These are phyloP conservation scores for Trichoderma gamsii DNA, from an alignment of 495 filamentous ascomycete genomes.

Conservation along the genomic window DNA sequence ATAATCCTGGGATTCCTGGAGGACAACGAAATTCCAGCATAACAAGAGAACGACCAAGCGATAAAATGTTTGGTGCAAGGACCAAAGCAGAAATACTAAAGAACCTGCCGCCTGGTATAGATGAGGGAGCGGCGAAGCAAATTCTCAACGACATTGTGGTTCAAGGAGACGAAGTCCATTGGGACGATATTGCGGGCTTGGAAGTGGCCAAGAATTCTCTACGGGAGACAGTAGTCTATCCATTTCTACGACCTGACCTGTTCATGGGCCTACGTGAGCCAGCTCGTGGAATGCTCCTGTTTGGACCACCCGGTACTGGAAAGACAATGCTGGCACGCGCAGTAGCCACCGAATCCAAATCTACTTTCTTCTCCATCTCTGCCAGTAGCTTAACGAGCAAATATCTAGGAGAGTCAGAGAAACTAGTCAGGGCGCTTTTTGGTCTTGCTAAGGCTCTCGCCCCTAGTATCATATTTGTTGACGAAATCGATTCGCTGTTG, in stretches of 20 bases:
- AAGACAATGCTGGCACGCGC: conserved; percentile 98
- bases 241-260: conserved; percentile 90
- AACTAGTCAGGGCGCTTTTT: conserved; percentile 91
- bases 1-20: background rate
- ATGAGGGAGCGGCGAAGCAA: conserved; percentile 74
- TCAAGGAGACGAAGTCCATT: conserved; percentile 89
- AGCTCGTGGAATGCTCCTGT: conserved; percentile 90
- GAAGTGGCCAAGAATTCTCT: conserved; percentile 86
- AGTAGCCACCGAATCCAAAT: conserved; percentile 89
- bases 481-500: conserved; percentile 94
- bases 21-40: background rate
- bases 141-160: conserved; percentile 96
- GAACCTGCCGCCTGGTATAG: conserved; percentile 71
- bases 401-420: conserved; percentile 94
- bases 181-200: conserved; percentile 89
- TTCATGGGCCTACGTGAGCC: conserved; percentile 95
- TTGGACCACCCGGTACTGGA: conserved; percentile 92
- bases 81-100: conserved; percentile 56
- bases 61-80: conserved; percentile 22
- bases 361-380: conserved; percentile 96
- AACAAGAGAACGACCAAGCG: background rate
- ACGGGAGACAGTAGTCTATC: conserved; percentile 96
- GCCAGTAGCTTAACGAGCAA: conserved; percentile 91
- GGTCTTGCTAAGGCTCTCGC: conserved; percentile 82
- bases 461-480: conserved; percentile 96